phyloP scores from a whole-genome alignment of 1,139 yeast genomes.

The Hansenula anomala region DNA sequence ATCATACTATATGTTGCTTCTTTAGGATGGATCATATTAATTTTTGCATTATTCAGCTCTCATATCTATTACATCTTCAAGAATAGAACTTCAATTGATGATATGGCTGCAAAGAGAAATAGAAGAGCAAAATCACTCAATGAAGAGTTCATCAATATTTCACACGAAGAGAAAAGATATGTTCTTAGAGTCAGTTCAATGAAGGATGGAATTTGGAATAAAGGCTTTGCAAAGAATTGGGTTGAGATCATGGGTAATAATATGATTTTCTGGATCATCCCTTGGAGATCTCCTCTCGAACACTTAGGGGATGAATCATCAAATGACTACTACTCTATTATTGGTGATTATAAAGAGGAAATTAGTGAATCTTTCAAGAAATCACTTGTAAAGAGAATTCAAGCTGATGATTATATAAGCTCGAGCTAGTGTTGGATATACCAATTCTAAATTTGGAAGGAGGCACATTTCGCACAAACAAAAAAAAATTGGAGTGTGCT shows the following conservation, averaged over 20 bases:
- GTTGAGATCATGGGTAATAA: slow-evolving; percentile 16
- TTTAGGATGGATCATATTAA: slow-evolving; percentile 39
- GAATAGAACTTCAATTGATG: slow-evolving; percentile 44
- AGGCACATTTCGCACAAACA: too few relatives aligned
- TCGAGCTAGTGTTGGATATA: too few relatives aligned
- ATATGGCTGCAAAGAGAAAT: slow-evolving; percentile 21
- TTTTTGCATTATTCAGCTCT: slow-evolving; percentile 31
- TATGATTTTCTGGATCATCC: slow-evolving; percentile 15
- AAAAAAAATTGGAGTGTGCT: too few relatives aligned
- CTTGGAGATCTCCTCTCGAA: slow-evolving; percentile 7
- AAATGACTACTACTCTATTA: slow-evolving; percentile 5
- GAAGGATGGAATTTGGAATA: slow-evolving; percentile 23
- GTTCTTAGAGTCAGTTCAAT: slow-evolving; percentile 21
- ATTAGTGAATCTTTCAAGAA: slow-evolving; percentile 6
- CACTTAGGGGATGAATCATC: background rate
- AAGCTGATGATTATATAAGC: slow-evolving; percentile 6
- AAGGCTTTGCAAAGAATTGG: slow-evolving; percentile 22
- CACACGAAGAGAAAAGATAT: slow-evolving; percentile 15
- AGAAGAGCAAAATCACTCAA: slow-evolving; percentile 6
- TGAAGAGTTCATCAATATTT: slow-evolving; percentile 12
- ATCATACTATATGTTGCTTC: slow-evolving; percentile 37
- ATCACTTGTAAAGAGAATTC: slow-evolving; percentile 4
- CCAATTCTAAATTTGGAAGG: too few relatives aligned
- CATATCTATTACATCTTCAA: slow-evolving; percentile 34
- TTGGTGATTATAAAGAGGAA: slow-evolving; percentile 16